Evolutionary conservation across 2,329 filamentous ascomycete genomes (phyloP).

Genomic region (Fusarium anguioides): DNA sequence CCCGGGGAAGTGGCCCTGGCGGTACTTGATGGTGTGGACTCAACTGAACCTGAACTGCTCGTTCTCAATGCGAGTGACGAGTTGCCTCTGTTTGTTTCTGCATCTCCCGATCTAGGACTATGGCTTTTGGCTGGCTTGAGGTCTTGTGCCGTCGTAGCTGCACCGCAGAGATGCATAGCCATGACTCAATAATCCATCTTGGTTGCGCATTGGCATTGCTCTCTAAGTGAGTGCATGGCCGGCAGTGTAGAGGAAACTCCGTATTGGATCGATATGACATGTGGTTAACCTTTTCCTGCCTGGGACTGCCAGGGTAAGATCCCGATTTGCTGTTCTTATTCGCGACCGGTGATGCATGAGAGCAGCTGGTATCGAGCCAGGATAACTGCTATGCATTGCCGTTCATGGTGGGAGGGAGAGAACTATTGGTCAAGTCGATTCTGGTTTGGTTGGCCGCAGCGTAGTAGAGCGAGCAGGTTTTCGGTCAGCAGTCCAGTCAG

Average conservation of each 20-base stretch:
- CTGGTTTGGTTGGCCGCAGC: too few relatives aligned
- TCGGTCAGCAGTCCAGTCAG: constrained; percentile 18
- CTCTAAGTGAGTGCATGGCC: constrained; percentile 34
- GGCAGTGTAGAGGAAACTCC: constrained; percentile 36
- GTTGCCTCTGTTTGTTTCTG: constrained; percentile 6
- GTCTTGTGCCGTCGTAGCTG: constrained; percentile 32
- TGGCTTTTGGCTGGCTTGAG: constrained; percentile 8
- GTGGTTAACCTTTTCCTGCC: constrained; percentile 36
- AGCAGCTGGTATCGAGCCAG: constrained; percentile 35
- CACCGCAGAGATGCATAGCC: constrained; percentile 34
- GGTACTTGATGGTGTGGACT: constrained; percentile 39
- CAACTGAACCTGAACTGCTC: not conserved
- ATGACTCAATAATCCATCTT: constrained; percentile 40
- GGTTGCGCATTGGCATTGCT: constrained; percentile 11
- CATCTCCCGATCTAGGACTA: constrained; percentile 33
- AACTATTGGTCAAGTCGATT: constrained; percentile 37
- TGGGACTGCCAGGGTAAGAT: constrained; percentile 28
- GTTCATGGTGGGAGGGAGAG: constrained; percentile 24
- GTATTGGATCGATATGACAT: constrained; percentile 34
- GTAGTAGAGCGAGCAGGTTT: constrained; percentile 35
- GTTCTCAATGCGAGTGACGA: not conserved
- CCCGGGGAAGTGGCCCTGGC: constrained; percentile 41
- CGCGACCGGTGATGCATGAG: constrained; percentile 29
- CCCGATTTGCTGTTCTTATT: constrained; percentile 35
- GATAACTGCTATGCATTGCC: constrained; percentile 28